Evolutionary conservation across 2,329 filamentous ascomycete species (phyloP).

Genomic region (Shiraia sp.): DNA sequence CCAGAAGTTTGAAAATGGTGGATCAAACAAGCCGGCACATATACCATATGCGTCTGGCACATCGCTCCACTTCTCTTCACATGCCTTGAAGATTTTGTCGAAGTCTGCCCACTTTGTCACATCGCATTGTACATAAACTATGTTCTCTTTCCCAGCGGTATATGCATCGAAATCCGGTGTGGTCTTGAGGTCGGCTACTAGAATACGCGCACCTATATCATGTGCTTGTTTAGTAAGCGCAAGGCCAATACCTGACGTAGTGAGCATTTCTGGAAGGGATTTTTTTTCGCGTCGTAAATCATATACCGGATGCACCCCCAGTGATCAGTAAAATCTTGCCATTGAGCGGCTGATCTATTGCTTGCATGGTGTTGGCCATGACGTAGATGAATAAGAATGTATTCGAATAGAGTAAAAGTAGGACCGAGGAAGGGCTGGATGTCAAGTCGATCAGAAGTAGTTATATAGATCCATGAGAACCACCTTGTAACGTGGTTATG

Average conservation of each 20-base stretch:
- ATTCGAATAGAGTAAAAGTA: neutral
- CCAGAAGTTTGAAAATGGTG: slow-evolving; percentile 37
- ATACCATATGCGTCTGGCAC: slow-evolving; percentile 40
- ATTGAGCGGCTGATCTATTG: slow-evolving; percentile 36
- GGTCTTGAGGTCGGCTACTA: slow-evolving; percentile 31
- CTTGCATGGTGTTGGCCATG: slow-evolving; percentile 8
- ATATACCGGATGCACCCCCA: slow-evolving; percentile 39
- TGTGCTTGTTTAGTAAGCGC: slow-evolving; percentile 33
- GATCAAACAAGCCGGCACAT: slow-evolving; percentile 37
- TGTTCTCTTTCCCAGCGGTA: slow-evolving; percentile 19
- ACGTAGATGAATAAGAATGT: neutral
- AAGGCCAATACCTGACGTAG: slow-evolving; percentile 37
- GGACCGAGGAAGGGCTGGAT: too few species aligned
- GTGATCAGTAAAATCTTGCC: slow-evolving; percentile 41
- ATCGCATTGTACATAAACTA: slow-evolving; percentile 33
- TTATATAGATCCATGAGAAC: too few species aligned
- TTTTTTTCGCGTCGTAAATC: neutral
- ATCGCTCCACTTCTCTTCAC: slow-evolving; percentile 34
- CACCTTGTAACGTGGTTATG: too few species aligned
- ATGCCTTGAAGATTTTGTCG: slow-evolving; percentile 25
- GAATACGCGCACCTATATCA: slow-evolving; percentile 22
- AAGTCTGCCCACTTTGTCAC: slow-evolving; percentile 34
- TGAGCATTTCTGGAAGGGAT: slow-evolving; percentile 1
- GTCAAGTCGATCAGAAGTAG: too few species aligned
- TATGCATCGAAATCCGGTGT: slow-evolving; percentile 26